Evolutionary conservation across 257 asterid genomes (phyloP).

Genomic region (Rehmannia glutinosa): DNA sequence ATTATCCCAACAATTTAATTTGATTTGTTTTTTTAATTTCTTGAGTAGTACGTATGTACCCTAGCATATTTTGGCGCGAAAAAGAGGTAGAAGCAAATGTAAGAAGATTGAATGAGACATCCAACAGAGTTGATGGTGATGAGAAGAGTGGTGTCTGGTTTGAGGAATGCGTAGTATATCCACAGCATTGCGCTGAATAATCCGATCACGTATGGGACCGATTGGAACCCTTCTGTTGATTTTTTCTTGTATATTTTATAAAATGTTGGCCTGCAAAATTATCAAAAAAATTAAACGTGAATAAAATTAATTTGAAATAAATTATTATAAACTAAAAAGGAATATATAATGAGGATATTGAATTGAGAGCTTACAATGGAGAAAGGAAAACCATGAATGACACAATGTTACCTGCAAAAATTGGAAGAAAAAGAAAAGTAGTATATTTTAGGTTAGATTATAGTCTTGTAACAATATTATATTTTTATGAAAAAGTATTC

Average conservation of each 20-base stretch:
- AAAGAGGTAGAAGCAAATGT: constrained; percentile 44
- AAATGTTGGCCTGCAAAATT: constrained; percentile 57
- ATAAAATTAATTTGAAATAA: not conserved
- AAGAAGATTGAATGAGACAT: constrained; percentile 43
- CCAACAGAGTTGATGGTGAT: constrained; percentile 64
- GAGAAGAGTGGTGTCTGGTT: constrained; percentile 56
- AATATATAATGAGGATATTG: not conserved
- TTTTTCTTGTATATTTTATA: constrained; percentile 49
- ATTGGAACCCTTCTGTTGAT: constrained; percentile 59
- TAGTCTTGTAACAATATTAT: no score
- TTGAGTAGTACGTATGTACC: no score
- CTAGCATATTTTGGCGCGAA: constrained; percentile 42
- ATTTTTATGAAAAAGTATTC: not conserved
- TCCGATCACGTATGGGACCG: constrained; percentile 49
- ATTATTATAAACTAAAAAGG: not conserved
- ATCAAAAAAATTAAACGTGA: not conserved
- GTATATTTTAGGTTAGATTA: no score
- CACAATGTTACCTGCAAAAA: constrained; percentile 46
- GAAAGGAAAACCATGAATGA: constrained; percentile 67
- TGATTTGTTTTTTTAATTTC: no score
- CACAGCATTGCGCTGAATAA: constrained; percentile 64
- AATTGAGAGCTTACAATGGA: constrained; percentile 42
- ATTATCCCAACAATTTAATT: no score
- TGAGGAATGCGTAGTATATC: constrained; percentile 70
- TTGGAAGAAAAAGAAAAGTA: constrained; percentile 4